A percentile compares a stretch with the other conserved stretches of the same genome.
Evolutionary conservation across 2,329 filamentous ascomycete species (phyloP).

Genomic region (Endoconidiophora laricicola): DNA sequence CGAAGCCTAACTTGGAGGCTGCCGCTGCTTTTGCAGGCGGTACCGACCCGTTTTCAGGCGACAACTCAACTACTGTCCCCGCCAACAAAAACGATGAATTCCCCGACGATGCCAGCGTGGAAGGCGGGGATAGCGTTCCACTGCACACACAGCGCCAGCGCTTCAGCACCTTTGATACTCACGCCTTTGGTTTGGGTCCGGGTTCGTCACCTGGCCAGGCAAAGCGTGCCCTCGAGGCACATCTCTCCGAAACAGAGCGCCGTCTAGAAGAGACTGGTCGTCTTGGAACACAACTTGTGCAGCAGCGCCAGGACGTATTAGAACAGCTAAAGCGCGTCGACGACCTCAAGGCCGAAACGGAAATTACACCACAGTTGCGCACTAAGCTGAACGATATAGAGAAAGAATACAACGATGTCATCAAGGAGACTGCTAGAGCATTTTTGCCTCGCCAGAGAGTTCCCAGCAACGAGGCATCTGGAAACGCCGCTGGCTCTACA

Average conservation of each 20-base stretch:
- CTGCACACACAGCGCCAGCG: slow-evolving; percentile 35
- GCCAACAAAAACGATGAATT: slow-evolving; percentile 4
- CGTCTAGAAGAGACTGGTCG: slow-evolving; percentile 82
- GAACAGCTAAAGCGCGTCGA: slow-evolving; percentile 76
- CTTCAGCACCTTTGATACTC: slow-evolving; percentile 68
- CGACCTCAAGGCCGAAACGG: slow-evolving; percentile 54
- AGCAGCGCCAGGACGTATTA: slow-evolving; percentile 69
- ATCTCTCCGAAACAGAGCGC: slow-evolving; percentile 81
- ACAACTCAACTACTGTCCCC: not conserved
- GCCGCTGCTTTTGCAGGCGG: slow-evolving; percentile 12
- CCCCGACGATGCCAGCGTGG: slow-evolving; percentile 9
- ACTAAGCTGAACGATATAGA: slow-evolving; percentile 75
- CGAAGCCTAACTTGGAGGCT: slow-evolving; percentile 9
- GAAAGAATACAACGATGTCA: slow-evolving; percentile 87
- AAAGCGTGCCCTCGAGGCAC: slow-evolving; percentile 75
- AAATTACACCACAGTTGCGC: slow-evolving; percentile 69
- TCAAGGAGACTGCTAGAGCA: slow-evolving; percentile 72
- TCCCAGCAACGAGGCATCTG: slow-evolving; percentile 45
- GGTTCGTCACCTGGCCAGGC: slow-evolving; percentile 67
- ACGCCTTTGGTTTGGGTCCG: slow-evolving; percentile 64
- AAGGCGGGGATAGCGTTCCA: not conserved
- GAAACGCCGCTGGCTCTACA: slow-evolving; percentile 25
- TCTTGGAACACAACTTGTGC: slow-evolving; percentile 70
- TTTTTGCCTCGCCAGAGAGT: slow-evolving; percentile 75
- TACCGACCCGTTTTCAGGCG: slow-evolving; percentile 7